These are phyloP conservation scores for Kappamyces sp. DNA, from an alignment of 192 early-diverging fungal species.

Conservation along the genomic window DNA sequence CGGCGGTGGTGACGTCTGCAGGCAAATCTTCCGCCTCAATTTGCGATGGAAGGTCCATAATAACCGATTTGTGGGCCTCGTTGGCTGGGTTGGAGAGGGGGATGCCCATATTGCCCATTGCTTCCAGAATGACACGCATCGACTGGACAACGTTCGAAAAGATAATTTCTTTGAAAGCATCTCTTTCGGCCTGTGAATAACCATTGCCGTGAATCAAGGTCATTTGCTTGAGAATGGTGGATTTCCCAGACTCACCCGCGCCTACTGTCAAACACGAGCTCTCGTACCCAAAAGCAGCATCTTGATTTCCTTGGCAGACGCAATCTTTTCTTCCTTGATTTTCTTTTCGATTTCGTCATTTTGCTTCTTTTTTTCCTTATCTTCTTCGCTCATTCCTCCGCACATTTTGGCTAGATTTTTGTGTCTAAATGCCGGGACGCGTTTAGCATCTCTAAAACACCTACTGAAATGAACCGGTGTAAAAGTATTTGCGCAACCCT, in stretches of 20 bases:
- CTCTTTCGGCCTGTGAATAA: constrained; percentile 81
- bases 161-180: constrained; percentile 93
- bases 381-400: constrained; percentile 79
- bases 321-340: constrained; percentile 72
- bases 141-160: constrained; percentile 94
- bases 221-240: constrained; percentile 97
- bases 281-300: constrained; percentile 76
- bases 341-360: constrained; percentile 91
- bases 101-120: constrained; percentile 84
- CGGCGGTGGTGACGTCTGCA: constrained; percentile 68
- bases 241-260: constrained; percentile 96
- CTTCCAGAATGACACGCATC: constrained; percentile 92
- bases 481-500: too few relatives aligned
- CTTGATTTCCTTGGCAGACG: constrained; percentile 87
- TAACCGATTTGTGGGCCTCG: constrained; percentile 62
- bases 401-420: constrained; percentile 62
- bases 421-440: too few relatives aligned
- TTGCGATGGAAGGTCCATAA: constrained; percentile 75
- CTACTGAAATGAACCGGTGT: too few relatives aligned
- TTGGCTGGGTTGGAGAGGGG: constrained; percentile 61
- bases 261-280: constrained; percentile 38
- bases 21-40: constrained; percentile 86
- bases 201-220: constrained; percentile 95
- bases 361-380: constrained; percentile 71
- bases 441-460: too few relatives aligned